Evolutionary conservation across 805 yeast genomes (phyloP).

Genomic region (Ogataea saltuana): DNA sequence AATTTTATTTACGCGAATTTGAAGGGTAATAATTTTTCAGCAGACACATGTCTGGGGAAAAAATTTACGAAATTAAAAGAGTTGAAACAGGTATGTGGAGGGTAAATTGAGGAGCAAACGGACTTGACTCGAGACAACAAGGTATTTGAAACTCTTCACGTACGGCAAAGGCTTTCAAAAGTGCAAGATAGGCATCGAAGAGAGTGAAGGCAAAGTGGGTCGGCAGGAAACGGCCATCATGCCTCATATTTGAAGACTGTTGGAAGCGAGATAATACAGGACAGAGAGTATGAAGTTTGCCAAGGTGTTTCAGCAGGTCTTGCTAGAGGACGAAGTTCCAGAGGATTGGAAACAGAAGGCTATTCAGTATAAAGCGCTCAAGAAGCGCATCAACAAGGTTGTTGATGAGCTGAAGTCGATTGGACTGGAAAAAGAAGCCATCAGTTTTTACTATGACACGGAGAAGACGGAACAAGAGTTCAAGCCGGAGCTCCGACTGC

Average conservation of each 20-base stretch:
- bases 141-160: no score
- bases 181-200: no score
- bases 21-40: neutral
- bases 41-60: constrained; percentile 1
- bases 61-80: neutral
- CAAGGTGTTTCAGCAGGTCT: constrained; percentile 63
- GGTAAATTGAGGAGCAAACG: no score
- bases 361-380: constrained; percentile 69
- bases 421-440: constrained; percentile 53
- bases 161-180: no score
- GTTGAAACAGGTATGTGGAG: no score
- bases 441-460: constrained; percentile 26
- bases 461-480: constrained; percentile 20
- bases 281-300: constrained; percentile 65
- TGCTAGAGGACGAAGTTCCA: constrained; percentile 62
- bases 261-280: neutral
- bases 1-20: neutral
- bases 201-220: no score
- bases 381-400: constrained; percentile 64
- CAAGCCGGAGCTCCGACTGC: constrained; percentile 28
- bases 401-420: constrained; percentile 61
- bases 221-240: neutral
- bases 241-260: neutral
- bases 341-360: constrained; percentile 67
- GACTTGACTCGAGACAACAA: no score